Conservation (phyloP, 306 rosid species). For the Pterocarpus macrocarpus region DNA sequence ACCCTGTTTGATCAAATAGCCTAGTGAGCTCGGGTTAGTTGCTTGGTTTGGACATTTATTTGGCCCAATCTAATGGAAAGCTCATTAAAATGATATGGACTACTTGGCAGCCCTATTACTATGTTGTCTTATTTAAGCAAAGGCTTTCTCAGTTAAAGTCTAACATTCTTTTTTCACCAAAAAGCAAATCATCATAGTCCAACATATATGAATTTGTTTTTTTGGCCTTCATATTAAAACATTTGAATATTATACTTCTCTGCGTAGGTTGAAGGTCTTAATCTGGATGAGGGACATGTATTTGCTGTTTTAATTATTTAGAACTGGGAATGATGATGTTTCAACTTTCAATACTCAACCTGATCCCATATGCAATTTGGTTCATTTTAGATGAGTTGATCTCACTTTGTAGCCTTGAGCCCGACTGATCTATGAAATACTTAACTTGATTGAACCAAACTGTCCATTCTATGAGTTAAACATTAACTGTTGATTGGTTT, state of each 20-base stretch:
- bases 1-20: not conserved
- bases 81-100: not conserved
- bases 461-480: conserved; percentile 2
- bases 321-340: conserved; percentile 7
- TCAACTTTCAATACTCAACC: not conserved
- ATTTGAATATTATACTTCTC: conserved; percentile 13
- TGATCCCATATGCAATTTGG: not conserved
- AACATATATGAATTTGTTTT: not conserved
- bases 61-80: conserved; percentile 21
- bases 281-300: conserved; percentile 1
- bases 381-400: not conserved
- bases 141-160: conserved; percentile 3
- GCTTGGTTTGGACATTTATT: conserved; percentile 14
- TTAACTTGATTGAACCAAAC: conserved; percentile 16
- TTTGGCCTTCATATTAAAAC: not conserved
- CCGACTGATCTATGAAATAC: conserved; percentile 9
- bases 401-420: conserved; percentile 14
- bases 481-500: conserved; percentile 6
- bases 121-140: not conserved
- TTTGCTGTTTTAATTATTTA: conserved; percentile 6
- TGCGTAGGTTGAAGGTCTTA: not conserved
- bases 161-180: not conserved
- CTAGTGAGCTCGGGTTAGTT: not conserved
- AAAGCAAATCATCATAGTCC: conserved; percentile 21
- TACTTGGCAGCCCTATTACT: conserved; percentile 4